Evolutionary conservation across 116 monocot genomes (phyloP).

Genomic region (Phalaenopsis hybrid): DNA sequence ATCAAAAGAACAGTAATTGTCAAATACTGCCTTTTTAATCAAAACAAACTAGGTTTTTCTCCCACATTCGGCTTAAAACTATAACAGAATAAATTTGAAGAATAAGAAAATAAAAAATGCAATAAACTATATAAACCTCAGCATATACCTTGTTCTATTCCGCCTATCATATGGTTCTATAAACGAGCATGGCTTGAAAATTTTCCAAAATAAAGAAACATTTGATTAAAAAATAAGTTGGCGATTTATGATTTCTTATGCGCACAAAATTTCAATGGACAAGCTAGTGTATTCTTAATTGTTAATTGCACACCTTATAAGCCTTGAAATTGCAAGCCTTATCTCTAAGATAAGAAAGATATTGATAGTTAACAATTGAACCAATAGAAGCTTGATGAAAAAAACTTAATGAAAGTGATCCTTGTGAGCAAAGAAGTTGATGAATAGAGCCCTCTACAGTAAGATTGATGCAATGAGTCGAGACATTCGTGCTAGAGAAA

Average conservation of each 20-base stretch:
- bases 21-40: background rate
- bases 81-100: background rate
- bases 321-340: slow-evolving; percentile 4
- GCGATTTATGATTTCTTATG: background rate
- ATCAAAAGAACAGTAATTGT: too few relatives aligned
- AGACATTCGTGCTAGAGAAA: too few relatives aligned
- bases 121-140: background rate
- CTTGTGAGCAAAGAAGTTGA: slow-evolving; percentile 22
- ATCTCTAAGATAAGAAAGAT: slow-evolving; percentile 23
- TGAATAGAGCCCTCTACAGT: slow-evolving; percentile 33
- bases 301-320: slow-evolving; percentile 27
- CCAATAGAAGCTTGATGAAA: slow-evolving; percentile 78
- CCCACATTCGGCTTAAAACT: background rate
- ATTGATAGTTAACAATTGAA: slow-evolving; percentile 33
- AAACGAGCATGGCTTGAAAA: background rate
- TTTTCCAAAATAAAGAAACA: background rate
- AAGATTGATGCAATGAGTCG: too few relatives aligned
- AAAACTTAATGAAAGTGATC: slow-evolving; percentile 47
- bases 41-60: background rate
- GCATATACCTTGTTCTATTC: background rate
- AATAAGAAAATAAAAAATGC: background rate
- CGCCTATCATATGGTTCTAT: background rate
- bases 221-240: background rate
- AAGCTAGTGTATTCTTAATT: background rate
- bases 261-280: background rate